Evolutionary conservation across 2,329 filamentous ascomycete genomes (phyloP), one percentile per base, ranked within the genome.

Genomic region (Alternaria sp.): DNA sequence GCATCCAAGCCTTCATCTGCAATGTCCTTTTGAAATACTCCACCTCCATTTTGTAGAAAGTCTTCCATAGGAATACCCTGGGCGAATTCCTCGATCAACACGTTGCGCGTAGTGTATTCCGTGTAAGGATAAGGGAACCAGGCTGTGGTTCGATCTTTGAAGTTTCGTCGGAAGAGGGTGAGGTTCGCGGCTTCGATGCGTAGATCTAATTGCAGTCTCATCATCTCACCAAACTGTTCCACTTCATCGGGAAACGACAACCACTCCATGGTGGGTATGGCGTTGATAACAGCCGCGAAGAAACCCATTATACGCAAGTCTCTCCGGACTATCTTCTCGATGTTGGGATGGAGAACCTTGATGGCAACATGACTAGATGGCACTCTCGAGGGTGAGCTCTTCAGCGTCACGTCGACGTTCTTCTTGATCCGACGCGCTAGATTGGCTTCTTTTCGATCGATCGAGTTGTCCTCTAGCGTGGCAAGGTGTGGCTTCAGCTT

Each of bases 61-160:
- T 92, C 91, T 20, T 93, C 89, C 3, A 99, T 83, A 0, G 95
- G 94, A 27, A 99, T 96, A 5, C 95, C 95, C 73, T 97, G 92
- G 0, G 94, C 95, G 74, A 94, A 99, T 75, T 99, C 95, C 74
- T 99, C 95, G 10, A 99, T 90, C 32, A 99, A 82, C 5, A 99
- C 93, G 74, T 94, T 91, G 36, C 95, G 89, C 0, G 95, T 97
- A 0, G 93, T 97, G 75, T 96, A 97, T 59, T 95, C 92, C 8
- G 90, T 87, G 77, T 98, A 97, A 0, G 95, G 94, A 72, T 92
- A 97, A 1, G 95, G 95, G 76, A 99, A 99, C 89, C 92, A 97
- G n/a, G 93, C 94, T 0, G 94, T 97, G 2, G 91, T 91, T 45
- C 95, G 87, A 60, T 93, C 87, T 71, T 90, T 92, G 84, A 99